Percentiles rank a stretch among this genome's conserved stretches.
Conservation (phyloP, 805 yeast species). For the Alloascoidea hylecoeti region DNA sequence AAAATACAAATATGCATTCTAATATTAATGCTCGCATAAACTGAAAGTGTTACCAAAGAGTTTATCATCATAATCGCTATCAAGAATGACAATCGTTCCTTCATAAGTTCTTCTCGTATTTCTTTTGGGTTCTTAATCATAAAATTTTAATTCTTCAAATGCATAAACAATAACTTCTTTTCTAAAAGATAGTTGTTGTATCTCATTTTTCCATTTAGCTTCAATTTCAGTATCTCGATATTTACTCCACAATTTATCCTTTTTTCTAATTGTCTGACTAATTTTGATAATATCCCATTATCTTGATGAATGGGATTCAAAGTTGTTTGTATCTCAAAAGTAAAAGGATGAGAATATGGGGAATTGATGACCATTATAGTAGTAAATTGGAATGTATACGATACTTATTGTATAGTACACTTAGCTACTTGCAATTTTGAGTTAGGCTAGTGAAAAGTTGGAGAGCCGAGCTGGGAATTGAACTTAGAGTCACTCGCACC, state of each 20-base stretch:
- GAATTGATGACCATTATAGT: too few species aligned
- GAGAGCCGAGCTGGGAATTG: too few species aligned
- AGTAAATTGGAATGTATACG: too few species aligned
- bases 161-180: conserved; percentile 15
- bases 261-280: conserved; percentile 10
- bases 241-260: conserved; percentile 18
- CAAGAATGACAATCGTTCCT: conserved; percentile 11
- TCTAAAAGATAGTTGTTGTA: conserved; percentile 4
- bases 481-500: too few species aligned
- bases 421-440: too few species aligned
- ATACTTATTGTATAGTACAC: too few species aligned
- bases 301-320: conserved; percentile 1
- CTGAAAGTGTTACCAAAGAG: conserved; percentile 15
- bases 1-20: too few species aligned
- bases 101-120: conserved; percentile 18
- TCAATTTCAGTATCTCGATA: conserved; percentile 12
- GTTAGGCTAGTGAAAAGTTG: too few species aligned
- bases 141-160: conserved; percentile 19
- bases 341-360: background rate
- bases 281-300: conserved; percentile 2
- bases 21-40: conserved; percentile 20
- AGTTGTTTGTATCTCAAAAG: background rate
- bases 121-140: conserved; percentile 16
- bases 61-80: conserved; percentile 10
- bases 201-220: conserved; percentile 17